Evolutionary conservation across 2,329 filamentous ascomycete species (phyloP), one percentile per base, ranked within the genome.

Genomic region (Penicillium sp.): DNA sequence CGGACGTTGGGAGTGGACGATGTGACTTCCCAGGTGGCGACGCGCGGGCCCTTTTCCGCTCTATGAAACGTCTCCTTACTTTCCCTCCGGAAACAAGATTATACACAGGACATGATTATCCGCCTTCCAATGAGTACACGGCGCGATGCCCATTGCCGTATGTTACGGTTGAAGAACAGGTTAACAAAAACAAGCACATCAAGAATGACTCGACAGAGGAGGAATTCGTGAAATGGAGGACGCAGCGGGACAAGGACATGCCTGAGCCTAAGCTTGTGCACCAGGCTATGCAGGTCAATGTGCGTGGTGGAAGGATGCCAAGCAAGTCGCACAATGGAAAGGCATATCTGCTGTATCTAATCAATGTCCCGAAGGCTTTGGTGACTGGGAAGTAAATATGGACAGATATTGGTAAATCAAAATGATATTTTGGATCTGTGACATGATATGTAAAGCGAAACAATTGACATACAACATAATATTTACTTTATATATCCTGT

Each of bases 91-190:
- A 79, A 16, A 72, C 73, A 20, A 76, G 73, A 38, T 68, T 84
- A n/a, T 84, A 79, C 72, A 78, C 76, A 0, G 81, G 81, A 0
- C 81, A 84, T 55, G 82, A 83, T 58, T 84, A 67, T 69, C 78
- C 66, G 51, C 76, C 51, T 66, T 73, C 63, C 6, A 48, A 56
- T 35, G 56, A 57, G 20, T 16, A 56, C 5, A 29, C 29, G 5
- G n/a, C 22, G 9, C 47, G 56, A 4, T 47, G 59, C 4, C 58
- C 56, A 4, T 8, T 58, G 35, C 26, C 63, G 61, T 74, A 71
- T 47, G 64, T 71, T 58, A 77, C 65, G 5, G 74, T 78, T 4
- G 38, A 48, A 6, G 63, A 73, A 13, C 75, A 78, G 20, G 68
- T 55, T 20, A 59, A 63, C 34, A 50, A 44, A 13, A 76, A 78